Conservation (phyloP, 1,139 yeast genomes). For the Candida albicans region DNA sequence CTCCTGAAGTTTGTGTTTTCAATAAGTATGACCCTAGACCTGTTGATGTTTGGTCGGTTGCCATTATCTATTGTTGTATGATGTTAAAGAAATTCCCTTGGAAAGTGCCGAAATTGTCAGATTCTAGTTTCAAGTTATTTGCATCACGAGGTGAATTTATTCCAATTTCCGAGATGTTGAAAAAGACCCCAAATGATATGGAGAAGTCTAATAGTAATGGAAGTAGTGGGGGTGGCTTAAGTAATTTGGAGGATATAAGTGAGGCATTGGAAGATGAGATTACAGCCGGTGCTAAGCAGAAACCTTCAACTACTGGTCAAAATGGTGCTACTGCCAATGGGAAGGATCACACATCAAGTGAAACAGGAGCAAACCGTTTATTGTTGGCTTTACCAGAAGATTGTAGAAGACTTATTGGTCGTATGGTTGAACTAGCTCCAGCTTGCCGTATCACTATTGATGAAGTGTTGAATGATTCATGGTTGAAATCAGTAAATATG, state of each 20-base stretch:
- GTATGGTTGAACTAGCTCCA: slow-evolving; percentile 81
- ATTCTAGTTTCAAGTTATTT: slow-evolving; percentile 74
- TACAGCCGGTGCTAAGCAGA: slow-evolving; percentile 1
- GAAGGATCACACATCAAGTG: slow-evolving; percentile 52
- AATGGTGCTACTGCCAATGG: slow-evolving; percentile 21
- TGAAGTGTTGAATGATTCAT: slow-evolving; percentile 76
- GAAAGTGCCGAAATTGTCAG: slow-evolving; percentile 90
- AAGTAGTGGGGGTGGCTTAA: slow-evolving; percentile 10
- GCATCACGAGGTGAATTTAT: slow-evolving; percentile 50
- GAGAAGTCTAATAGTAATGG: slow-evolving; percentile 9
- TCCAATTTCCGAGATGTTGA: slow-evolving; percentile 42
- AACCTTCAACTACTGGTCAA: background rate
- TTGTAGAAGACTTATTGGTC: slow-evolving; percentile 61
- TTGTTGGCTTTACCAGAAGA: slow-evolving; percentile 70
- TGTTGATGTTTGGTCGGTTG: slow-evolving; percentile 93
- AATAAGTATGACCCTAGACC: slow-evolving; percentile 87
- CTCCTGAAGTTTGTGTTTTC: slow-evolving; percentile 89
- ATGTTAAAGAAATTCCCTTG: slow-evolving; percentile 92
- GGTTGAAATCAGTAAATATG: slow-evolving; percentile 68
- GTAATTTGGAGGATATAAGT: slow-evolving; percentile 32
- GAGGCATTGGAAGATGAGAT: slow-evolving; percentile 27
- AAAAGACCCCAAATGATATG: slow-evolving; percentile 36
- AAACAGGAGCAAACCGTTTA: slow-evolving; percentile 69
- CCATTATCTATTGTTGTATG: slow-evolving; percentile 93
- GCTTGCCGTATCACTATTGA: slow-evolving; percentile 85